A percentile compares a stretch with the other conserved stretches of the same genome.
These are phyloP conservation scores for Beauveria sp. DNA, from an alignment of 2,329 filamentous ascomycete genomes.

Conservation along the genomic window DNA sequence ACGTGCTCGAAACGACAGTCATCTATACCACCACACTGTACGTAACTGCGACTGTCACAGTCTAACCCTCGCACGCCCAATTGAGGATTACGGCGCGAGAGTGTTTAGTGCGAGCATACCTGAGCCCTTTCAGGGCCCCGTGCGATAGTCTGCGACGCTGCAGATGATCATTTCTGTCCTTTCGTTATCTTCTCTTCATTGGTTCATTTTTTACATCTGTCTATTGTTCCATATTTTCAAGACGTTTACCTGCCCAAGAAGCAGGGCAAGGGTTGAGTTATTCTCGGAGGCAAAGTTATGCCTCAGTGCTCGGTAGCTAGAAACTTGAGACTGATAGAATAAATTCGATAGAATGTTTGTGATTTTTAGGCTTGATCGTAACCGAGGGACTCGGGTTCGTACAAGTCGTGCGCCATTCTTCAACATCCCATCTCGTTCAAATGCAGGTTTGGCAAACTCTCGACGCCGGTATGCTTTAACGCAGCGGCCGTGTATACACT, in stretches of 20 bases:
- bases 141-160: neutral
- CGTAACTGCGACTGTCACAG: slow-evolving; percentile 12
- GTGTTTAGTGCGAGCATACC: neutral
- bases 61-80: neutral
- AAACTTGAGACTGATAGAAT: neutral
- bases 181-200: slow-evolving; percentile 13
- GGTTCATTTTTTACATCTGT: slow-evolving; percentile 13
- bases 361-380: no score
- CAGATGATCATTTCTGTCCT: slow-evolving; percentile 5
- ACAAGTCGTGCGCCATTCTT: no score
- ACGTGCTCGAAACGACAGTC: slow-evolving; percentile 13
- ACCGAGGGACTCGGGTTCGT: no score
- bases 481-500: no score
- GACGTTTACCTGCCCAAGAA: slow-evolving; percentile 8
- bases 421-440: no score
- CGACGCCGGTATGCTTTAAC: no score
- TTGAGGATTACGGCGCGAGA: neutral
- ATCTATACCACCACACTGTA: slow-evolving; percentile 17
- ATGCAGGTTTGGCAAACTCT: no score
- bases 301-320: neutral
- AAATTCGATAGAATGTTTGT: neutral
- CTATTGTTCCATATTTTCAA: slow-evolving; percentile 14
- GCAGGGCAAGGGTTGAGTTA: neutral
- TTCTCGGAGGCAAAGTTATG: neutral
- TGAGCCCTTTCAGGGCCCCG: neutral